Conservation (phyloP, 2,329 filamentous ascomycete species). For the Botrytis byssoidea region DNA sequence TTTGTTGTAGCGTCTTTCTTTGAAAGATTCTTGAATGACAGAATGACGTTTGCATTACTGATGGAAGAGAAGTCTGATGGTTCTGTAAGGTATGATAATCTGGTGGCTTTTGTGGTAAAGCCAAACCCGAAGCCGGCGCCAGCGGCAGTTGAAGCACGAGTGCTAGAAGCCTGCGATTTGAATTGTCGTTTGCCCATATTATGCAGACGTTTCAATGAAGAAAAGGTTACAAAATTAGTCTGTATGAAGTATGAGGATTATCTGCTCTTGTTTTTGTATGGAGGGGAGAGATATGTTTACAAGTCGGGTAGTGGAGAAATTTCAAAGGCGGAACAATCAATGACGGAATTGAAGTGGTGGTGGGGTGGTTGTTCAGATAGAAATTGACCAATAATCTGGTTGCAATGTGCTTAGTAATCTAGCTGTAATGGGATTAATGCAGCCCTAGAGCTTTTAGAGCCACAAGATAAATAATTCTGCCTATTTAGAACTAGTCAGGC, state of each 20-base stretch:
- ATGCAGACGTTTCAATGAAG: background rate
- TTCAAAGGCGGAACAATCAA: conserved; percentile 1
- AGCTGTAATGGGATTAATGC: background rate
- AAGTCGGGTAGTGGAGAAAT: background rate
- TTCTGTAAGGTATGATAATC: conserved; percentile 82
- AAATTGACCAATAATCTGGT: background rate
- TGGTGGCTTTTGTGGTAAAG: conserved; percentile 44
- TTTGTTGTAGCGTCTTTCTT: conserved; percentile 96
- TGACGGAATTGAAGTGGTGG: conserved; percentile 1
- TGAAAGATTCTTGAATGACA: conserved; percentile 86
- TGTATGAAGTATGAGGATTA: background rate
- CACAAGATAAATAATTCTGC: background rate
- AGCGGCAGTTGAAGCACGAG: conserved; percentile 32
- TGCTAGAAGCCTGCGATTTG: conserved; percentile 39
- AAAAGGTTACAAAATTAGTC: background rate
- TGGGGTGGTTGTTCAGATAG: background rate
- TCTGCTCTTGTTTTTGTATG: background rate
- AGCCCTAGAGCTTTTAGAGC: background rate
- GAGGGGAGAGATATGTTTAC: background rate
- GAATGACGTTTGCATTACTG: conserved; percentile 76
- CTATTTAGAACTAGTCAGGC: background rate
- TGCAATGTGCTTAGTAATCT: background rate
- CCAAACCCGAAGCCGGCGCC: conserved; percentile 37
- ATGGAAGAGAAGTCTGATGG: conserved; percentile 77
- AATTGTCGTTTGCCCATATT: conserved; percentile 37